Evolutionary conservation across 2,329 filamentous ascomycete genomes (phyloP).

Genomic region (Venturiaceae sp.): DNA sequence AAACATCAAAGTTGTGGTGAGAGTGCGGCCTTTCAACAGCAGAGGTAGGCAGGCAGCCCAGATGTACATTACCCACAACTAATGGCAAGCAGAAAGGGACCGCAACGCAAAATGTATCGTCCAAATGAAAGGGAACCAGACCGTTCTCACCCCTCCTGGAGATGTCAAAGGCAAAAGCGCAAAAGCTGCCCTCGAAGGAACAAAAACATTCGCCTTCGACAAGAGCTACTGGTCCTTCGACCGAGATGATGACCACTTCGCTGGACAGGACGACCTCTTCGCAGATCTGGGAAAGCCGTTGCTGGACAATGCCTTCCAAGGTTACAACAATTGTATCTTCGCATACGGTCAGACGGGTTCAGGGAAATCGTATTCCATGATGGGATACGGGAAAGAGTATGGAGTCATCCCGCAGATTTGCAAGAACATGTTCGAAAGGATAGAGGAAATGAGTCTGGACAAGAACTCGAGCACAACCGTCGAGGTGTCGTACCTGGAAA

Average conservation of each 20-base stretch:
- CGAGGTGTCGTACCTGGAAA: slow-evolving; percentile 96
- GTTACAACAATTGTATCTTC: slow-evolving; percentile 99
- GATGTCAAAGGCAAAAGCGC: slow-evolving; percentile 51
- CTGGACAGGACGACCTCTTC: slow-evolving; percentile 83
- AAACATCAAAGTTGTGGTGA: slow-evolving; percentile 99
- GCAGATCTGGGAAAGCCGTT: slow-evolving; percentile 80
- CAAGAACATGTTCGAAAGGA: slow-evolving; percentile 92
- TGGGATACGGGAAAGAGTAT: slow-evolving; percentile 94
- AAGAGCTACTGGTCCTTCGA: slow-evolving; percentile 98
- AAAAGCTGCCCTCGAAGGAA: slow-evolving; percentile 53
- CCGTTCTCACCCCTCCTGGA: slow-evolving; percentile 65
- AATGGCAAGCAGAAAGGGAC: slow-evolving; percentile 59
- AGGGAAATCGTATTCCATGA: slow-evolving; percentile 99
- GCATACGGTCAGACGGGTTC: slow-evolving; percentile 98
- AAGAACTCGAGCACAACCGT: slow-evolving; percentile 79
- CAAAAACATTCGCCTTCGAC: slow-evolving; percentile 91
- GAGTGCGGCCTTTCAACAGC: slow-evolving; percentile 88
- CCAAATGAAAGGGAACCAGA: slow-evolving; percentile 91
- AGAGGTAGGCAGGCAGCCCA: slow-evolving; percentile 59
- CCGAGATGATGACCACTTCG: slow-evolving; percentile 69
- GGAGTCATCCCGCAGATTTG: slow-evolving; percentile 97
- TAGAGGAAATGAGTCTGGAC: slow-evolving; percentile 61
- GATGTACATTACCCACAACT: background rate
- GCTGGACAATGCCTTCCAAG: slow-evolving; percentile 94
- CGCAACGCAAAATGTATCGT: slow-evolving; percentile 93